Evolutionary conservation across 306 rosid species (phyloP).

Genomic region (Boehmeria nivea): DNA sequence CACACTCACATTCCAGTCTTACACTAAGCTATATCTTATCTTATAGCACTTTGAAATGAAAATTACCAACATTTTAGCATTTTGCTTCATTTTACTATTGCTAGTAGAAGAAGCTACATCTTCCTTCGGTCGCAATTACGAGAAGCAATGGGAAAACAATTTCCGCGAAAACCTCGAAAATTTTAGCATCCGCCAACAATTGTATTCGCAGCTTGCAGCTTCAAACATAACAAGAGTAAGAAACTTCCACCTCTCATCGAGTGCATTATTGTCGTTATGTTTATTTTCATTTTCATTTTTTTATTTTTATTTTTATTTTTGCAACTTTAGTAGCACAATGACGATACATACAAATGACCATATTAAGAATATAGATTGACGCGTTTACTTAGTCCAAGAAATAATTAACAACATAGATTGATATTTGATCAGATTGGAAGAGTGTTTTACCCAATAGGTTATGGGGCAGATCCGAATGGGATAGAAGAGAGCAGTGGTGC

Average conservation of each 20-base stretch:
- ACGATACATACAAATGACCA: no score
- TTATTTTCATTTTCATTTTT: no score
- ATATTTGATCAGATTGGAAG: conserved; percentile 28
- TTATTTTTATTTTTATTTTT: no score
- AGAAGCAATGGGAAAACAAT: conserved; percentile 6
- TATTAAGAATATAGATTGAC: no score
- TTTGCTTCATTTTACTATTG: conserved; percentile 18
- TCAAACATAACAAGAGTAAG: conserved; percentile 34
- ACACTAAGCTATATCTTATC: no score
- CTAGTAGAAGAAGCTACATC: conserved; percentile 15
- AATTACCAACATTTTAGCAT: not conserved
- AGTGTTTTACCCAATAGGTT: conserved; percentile 40
- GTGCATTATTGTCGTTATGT: not conserved
- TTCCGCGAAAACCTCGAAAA: conserved; percentile 19
- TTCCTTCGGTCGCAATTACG: conserved; percentile 3
- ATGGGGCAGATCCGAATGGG: conserved; percentile 70
- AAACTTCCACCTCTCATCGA: not conserved
- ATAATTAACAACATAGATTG: no score
- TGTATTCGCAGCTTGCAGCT: conserved; percentile 13
- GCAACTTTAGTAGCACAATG: no score
- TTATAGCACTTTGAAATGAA: no score
- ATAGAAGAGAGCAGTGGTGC: conserved; percentile 44
- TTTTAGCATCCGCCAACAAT: not conserved
- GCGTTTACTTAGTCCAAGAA: no score
- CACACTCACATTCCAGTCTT: no score